Conservation (phyloP, 306 rosid species). For the Trifolium subterraneum region DNA sequence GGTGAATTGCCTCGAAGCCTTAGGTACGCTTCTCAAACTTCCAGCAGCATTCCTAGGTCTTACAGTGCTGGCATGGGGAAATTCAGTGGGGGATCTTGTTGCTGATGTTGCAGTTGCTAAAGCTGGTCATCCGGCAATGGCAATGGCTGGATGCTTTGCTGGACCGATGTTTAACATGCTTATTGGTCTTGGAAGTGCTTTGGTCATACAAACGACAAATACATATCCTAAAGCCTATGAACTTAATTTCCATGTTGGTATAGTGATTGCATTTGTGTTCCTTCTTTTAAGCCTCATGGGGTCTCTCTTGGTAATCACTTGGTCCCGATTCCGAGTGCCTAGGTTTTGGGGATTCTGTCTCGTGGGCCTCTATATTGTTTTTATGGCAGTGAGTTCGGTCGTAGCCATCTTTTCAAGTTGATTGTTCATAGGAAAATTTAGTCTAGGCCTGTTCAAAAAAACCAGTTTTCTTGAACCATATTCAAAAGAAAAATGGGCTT, state of each 20-base stretch:
- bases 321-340: constrained; percentile 95
- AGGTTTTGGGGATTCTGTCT: constrained; percentile 96
- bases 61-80: constrained; percentile 98
- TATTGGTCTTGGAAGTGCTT: constrained; percentile 88
- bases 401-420: constrained; percentile 75
- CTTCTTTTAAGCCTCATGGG: constrained; percentile 93
- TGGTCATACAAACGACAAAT: constrained; percentile 80
- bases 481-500: not conserved
- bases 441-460: not conserved
- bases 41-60: constrained; percentile 85
- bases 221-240: constrained; percentile 75
- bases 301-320: constrained; percentile 82
- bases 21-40: constrained; percentile 72
- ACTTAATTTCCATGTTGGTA: constrained; percentile 81
- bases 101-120: constrained; percentile 96
- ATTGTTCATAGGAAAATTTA: constrained; percentile 31
- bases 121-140: constrained; percentile 97
- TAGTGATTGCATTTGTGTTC: constrained; percentile 86
- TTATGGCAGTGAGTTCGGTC: constrained; percentile 71
- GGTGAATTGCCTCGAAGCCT: constrained; percentile 83
- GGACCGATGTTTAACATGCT: constrained; percentile 99
- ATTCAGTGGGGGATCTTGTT: constrained; percentile 94
- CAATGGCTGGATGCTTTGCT: constrained; percentile 98
- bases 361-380: constrained; percentile 77
- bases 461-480: not conserved